Evolutionary conservation across 2,329 filamentous ascomycete genomes (phyloP).

Genomic region (Beauveria pseudobassiana): DNA sequence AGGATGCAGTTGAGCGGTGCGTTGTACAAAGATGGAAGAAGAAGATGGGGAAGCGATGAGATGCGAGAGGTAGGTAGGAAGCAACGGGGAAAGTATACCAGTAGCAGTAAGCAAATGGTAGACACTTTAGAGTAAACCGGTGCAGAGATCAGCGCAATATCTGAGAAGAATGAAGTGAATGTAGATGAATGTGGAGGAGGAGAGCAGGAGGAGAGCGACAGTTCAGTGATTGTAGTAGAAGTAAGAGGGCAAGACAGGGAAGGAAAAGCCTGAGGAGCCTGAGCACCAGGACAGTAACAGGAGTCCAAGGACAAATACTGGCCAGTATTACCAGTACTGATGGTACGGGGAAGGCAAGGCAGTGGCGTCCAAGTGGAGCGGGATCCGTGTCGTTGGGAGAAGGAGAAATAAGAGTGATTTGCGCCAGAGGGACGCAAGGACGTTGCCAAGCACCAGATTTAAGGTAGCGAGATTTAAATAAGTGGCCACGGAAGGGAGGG

Average conservation of each 20-base stretch:
- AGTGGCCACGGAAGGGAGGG: conserved; percentile 8
- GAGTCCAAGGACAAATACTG: background rate
- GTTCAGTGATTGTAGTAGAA: background rate
- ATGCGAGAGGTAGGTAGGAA: background rate
- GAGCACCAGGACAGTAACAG: background rate
- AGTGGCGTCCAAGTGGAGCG: conserved; percentile 5
- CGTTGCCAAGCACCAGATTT: conserved; percentile 11
- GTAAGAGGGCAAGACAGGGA: background rate
- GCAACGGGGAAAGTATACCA: background rate
- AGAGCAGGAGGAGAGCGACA: background rate
- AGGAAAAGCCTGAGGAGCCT: background rate
- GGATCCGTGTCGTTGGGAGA: conserved; percentile 3
- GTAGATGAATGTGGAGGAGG: background rate
- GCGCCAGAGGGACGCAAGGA: conserved; percentile 2
- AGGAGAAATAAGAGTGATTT: conserved; percentile 4
- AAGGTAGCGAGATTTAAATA: conserved; percentile 11
- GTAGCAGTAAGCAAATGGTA: background rate
- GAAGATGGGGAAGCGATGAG: background rate
- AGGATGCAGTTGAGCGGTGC: background rate
- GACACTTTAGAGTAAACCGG: background rate
- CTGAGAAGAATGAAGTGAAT: background rate
- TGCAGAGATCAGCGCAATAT: conserved; percentile 3
- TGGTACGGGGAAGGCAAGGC: background rate
- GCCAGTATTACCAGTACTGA: background rate
- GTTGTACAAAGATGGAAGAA: background rate